Evolutionary conservation across 1,284 basidiomycete species (phyloP).

Genomic region (Tilletia setariae): DNA sequence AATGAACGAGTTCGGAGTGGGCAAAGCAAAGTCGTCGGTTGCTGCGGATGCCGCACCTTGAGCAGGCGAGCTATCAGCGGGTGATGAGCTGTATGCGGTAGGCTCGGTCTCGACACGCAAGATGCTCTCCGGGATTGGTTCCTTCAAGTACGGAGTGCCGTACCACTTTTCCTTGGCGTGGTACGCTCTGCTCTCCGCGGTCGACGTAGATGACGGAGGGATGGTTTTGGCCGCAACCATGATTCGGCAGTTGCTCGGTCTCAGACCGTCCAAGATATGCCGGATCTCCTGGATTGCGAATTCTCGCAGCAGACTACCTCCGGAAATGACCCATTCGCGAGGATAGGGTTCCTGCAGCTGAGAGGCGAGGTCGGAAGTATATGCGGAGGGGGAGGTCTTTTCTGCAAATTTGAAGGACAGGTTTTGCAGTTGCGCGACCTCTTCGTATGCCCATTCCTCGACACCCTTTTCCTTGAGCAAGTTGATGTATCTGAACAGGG

Average conservation of each 20-base stretch:
- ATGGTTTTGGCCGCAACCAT: conserved; percentile 69
- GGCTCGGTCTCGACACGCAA: neutral
- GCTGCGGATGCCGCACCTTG: neutral
- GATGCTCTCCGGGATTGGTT: conserved; percentile 18
- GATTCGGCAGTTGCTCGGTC: conserved; percentile 66
- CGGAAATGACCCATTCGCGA: conserved; percentile 73
- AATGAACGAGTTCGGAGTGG: conserved; percentile 50
- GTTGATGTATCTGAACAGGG: conserved; percentile 81
- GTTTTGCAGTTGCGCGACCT: conserved; percentile 70
- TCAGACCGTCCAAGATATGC: conserved; percentile 66
- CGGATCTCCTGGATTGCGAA: conserved; percentile 71
- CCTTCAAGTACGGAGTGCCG: conserved; percentile 50
- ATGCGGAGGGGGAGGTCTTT: conserved; percentile 73
- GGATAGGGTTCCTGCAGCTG: conserved; percentile 77
- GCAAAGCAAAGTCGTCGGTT: conserved; percentile 42
- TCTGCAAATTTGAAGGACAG: conserved; percentile 86
- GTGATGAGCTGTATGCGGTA: neutral
- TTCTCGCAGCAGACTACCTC: conserved; percentile 70
- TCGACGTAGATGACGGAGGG: conserved; percentile 22
- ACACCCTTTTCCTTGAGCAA: conserved; percentile 71
- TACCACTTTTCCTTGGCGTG: conserved; percentile 51
- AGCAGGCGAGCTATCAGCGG: too few relatives aligned
- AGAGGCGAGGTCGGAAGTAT: conserved; percentile 74
- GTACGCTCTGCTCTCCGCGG: conserved; percentile 35
- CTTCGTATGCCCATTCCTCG: conserved; percentile 72